Base-by-base conservation (phyloP, 2,329 filamentous ascomycete genomes). In the Trichoderma sp. region DNA sequence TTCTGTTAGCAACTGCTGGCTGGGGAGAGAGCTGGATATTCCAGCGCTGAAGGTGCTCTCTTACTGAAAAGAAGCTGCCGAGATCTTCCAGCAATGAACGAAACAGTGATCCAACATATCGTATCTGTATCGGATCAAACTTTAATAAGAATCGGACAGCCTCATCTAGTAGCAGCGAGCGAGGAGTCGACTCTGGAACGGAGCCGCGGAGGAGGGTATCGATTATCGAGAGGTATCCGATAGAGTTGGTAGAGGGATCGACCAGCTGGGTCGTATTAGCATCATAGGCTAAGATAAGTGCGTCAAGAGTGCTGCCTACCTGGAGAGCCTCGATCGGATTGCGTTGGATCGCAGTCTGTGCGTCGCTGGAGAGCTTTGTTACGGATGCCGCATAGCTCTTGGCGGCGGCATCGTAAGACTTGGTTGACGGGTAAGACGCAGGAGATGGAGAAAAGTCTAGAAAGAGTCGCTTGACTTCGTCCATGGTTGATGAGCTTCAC, bases 111-210 rank as follows among this genome's bases (percentile, higher is more conserved):
- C 88, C 87, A 12, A 83, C 85, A 80, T 90, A 91, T 78, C 89
- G 86, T 72, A 89, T 85, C 78, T 91, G 89, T 11, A 85, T 81
- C 14, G 84, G 80, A 75, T 91, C 87, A 77, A 90, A 91, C 6
- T 81, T 81, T 64, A 85, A 77, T 31, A 90, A 80, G 76, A 91
- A 89, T 1, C 81, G 79, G 65, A 87, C 79, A 18, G 87, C 80
- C 64, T 85, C 83, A 76, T 87, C 84, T 33, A 85, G 81, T 12
- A 90, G 68, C 3, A 82, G 41, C 45, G 69, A 75, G 59, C 81
- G 79, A 11, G 84, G 80, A 41, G 83, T 78, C 3, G 81, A 80
- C 24, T 83, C 79, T n/a, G 83, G 77, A 12, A 76, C 77, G 12
- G 76, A 60, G 6, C 75, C 72, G 38, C 81, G 79, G 41, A 86